Evolutionary conservation across 352 stramenopile species (phyloP).

Genomic region (Globisporangium perplexum): DNA sequence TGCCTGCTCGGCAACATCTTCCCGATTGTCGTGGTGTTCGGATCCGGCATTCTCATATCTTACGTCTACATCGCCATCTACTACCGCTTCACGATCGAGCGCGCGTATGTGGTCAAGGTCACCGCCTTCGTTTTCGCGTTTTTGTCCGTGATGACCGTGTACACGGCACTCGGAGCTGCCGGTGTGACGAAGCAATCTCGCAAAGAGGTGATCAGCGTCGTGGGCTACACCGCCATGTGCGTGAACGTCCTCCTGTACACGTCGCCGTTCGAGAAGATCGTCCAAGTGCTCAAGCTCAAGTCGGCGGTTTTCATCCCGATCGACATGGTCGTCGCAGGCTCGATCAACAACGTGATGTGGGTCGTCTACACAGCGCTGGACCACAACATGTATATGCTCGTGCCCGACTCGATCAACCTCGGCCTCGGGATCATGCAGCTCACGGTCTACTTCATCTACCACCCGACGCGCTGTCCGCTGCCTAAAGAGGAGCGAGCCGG

Average conservation of each 20-base stretch:
- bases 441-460: conserved; percentile 1
- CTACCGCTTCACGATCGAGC: conserved; percentile 8
- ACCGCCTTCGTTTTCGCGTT: conserved; percentile 10
- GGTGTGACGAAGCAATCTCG: conserved; percentile 23
- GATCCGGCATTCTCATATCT: conserved; percentile 19
- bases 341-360: conserved; percentile 35
- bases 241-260: conserved; percentile 18
- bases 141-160: conserved; percentile 18
- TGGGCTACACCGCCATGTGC: conserved; percentile 10
- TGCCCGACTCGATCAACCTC: conserved; percentile 11
- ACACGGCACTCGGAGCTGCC: conserved; percentile 16
- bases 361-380: conserved; percentile 7
- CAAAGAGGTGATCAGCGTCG: conserved; percentile 12
- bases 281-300: conserved; percentile 30
- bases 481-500: not conserved
- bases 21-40: conserved; percentile 37
- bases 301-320: conserved; percentile 47
- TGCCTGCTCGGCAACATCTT: conserved; percentile 33
- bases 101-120: not conserved
- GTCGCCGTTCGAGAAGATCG: conserved; percentile 29
- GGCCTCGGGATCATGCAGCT: not conserved
- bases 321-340: conserved; percentile 29
- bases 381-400: conserved; percentile 9
- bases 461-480: not conserved
- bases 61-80: conserved; percentile 25